phyloP scores from a whole-genome alignment of 495 filamentous ascomycete genomes.

The Friedmanniomyces simplex region DNA sequence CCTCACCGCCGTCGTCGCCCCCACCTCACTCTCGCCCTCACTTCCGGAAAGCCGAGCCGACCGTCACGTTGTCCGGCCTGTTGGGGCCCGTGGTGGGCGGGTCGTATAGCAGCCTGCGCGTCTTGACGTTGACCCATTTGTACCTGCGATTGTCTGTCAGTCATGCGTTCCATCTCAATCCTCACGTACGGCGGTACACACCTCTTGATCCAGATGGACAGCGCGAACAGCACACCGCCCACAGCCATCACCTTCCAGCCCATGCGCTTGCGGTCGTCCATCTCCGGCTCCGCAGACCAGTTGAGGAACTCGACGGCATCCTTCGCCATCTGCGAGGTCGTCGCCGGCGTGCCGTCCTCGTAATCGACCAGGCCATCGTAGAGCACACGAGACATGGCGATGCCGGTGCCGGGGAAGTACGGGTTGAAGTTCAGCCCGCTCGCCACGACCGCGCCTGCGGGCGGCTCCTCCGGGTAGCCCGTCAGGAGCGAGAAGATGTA shows the following conservation, averaged over 20 bases:
- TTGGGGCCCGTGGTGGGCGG: constrained; percentile 34
- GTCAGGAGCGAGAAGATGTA: constrained; percentile 96
- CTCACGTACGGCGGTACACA: constrained; percentile 15
- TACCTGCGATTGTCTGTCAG: constrained; percentile 45
- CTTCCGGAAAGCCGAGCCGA: constrained; percentile 12
- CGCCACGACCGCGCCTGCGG: constrained; percentile 69
- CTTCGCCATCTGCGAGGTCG: constrained; percentile 98
- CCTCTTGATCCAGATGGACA: constrained; percentile 96
- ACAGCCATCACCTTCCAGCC: constrained; percentile 85
- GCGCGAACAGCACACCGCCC: constrained; percentile 62
- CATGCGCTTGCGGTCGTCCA: constrained; percentile 99
- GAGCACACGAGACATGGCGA: constrained; percentile 96
- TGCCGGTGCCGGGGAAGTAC: constrained; percentile 98
- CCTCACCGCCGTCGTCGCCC: neutral
- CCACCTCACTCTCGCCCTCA: neutral
- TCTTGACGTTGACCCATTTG: constrained; percentile 95
- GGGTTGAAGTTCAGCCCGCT: constrained; percentile 98
- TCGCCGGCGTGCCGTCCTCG: constrained; percentile 89
- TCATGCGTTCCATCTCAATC: neutral
- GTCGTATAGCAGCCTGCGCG: constrained; percentile 81
- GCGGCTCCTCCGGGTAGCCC: constrained; percentile 96
- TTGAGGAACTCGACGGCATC: constrained; percentile 98
- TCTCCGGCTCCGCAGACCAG: constrained; percentile 97
- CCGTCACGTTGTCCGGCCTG: constrained; percentile 7
- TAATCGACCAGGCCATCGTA: constrained; percentile 98